Conservation (phyloP, 257 asterid genomes). For the Solanum pennellii region DNA sequence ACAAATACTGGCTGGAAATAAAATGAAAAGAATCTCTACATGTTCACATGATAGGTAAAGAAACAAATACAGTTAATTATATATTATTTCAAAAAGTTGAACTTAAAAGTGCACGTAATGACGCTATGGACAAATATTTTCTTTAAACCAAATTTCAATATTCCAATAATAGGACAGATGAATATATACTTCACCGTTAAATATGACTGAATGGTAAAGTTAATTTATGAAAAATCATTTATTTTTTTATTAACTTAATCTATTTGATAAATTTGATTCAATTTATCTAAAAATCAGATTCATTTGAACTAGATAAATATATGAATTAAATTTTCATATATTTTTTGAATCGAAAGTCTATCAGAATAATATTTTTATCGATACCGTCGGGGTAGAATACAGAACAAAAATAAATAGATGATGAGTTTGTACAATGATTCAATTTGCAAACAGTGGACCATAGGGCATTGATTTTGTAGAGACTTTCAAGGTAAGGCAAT, state of each 20-base stretch:
- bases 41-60: neutral
- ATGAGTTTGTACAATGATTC: neutral
- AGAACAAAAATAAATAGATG: neutral
- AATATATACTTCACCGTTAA: neutral
- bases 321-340: too few relatives aligned
- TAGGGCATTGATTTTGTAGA: neutral
- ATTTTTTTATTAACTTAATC: neutral
- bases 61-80: neutral
- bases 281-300: too few relatives aligned
- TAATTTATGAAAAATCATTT: neutral
- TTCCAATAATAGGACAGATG: neutral
- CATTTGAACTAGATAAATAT: too few relatives aligned
- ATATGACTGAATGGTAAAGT: neutral
- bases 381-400: fast-evolving
- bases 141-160: neutral
- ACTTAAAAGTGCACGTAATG: neutral
- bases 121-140: neutral
- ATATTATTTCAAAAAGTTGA: neutral
- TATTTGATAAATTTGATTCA: too few relatives aligned
- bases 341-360: neutral
- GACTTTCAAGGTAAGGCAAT: conserved; percentile 4
- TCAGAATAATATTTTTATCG: fast-evolving
- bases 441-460: neutral
- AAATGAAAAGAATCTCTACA: neutral
- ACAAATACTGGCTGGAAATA: neutral